Evolutionary conservation across 345 rosid species (phyloP).

Genomic region (Euphorbia lathyris): DNA sequence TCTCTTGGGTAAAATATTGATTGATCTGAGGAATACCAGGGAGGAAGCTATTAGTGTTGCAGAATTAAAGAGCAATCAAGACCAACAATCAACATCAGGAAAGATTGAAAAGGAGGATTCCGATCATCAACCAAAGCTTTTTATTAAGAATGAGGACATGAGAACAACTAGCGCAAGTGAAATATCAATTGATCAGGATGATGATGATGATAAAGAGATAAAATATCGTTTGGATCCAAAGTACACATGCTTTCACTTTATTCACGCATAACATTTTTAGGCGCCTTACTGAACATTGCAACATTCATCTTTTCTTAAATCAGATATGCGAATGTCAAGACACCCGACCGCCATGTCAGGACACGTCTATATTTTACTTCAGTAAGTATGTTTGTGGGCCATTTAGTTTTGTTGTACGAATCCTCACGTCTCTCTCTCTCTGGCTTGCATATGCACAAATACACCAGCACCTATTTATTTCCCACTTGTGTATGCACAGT

Average conservation of each 20-base stretch:
- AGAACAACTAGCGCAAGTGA: slow-evolving; percentile 70
- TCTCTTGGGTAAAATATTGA: slow-evolving; percentile 89
- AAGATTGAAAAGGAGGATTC: slow-evolving; percentile 50
- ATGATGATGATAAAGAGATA: slow-evolving; percentile 91
- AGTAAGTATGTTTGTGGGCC: slow-evolving; percentile 49
- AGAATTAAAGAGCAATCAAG: slow-evolving; percentile 74
- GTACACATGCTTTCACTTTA: slow-evolving; percentile 30
- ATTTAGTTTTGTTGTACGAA: background rate
- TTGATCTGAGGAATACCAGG: slow-evolving; percentile 92
- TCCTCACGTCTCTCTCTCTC: background rate
- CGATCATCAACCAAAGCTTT: slow-evolving; percentile 50
- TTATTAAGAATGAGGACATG: slow-evolving; percentile 50
- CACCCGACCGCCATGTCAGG: slow-evolving; percentile 97
- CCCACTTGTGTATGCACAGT: background rate
- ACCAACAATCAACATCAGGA: slow-evolving; percentile 39
- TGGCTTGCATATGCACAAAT: too few relatives aligned
- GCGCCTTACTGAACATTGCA: slow-evolving; percentile 1
- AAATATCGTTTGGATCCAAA: slow-evolving; percentile 97
- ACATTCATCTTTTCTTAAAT: slow-evolving; percentile 12
- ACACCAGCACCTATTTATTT: background rate
- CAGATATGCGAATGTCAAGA: slow-evolving; percentile 97
- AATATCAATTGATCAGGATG: slow-evolving; percentile 63
- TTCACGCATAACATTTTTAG: background rate
- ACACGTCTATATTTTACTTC: slow-evolving; percentile 99
- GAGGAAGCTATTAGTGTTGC: slow-evolving; percentile 96